Evolutionary conservation across 108 stramenopile genomes (phyloP), one percentile per base, ranked within the genome.

Genomic region (Conticribra guillardii): DNA sequence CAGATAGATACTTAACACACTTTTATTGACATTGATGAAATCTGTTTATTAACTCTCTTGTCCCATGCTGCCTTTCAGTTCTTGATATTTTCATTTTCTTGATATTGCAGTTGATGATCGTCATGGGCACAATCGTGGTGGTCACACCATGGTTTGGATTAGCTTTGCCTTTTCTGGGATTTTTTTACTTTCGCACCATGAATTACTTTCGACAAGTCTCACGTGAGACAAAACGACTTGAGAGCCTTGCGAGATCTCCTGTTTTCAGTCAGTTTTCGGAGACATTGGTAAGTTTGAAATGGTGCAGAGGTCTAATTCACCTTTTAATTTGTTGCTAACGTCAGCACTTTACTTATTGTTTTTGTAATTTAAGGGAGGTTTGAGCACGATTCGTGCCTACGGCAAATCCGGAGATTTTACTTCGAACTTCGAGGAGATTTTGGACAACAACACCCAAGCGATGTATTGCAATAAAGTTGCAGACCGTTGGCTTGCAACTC

Each of bases 201-300:
- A 86, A 90, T 47, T 88, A 85, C 53, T 94, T 87, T 73, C 75
- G 93, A 17, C 85, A 51, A 54, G 89, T 87, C 0, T 85, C 81
- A 47, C 84, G 84, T 4, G 92, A 84, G 76, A 91, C 86, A 0
- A 92, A 94, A 82, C 74, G 97, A 8, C 71, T 98, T 16, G 97
- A 98, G 50, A 85, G 89, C 60, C 80, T 97, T 32, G 77, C 88
- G 0, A 74, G 97, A 55, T 90, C 89, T n/a, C 98, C 98, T 21
- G 87, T 98, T 2, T 98, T 89, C 81, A 83, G 94, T 14, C 93
- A 94, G 48, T 98, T 98, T 71, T 81, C 88, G n/a, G 96, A 98
- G 88, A 94, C 94, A 9, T 73, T 98, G 17, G n/a, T n/a, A n/a
- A n/a, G n/a, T n/a, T n/a, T n/a, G n/a, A n/a, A n/a, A n/a, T n/a